Conservation (phyloP, 2,329 filamentous ascomycete species). For the Cercospora sp. region DNA sequence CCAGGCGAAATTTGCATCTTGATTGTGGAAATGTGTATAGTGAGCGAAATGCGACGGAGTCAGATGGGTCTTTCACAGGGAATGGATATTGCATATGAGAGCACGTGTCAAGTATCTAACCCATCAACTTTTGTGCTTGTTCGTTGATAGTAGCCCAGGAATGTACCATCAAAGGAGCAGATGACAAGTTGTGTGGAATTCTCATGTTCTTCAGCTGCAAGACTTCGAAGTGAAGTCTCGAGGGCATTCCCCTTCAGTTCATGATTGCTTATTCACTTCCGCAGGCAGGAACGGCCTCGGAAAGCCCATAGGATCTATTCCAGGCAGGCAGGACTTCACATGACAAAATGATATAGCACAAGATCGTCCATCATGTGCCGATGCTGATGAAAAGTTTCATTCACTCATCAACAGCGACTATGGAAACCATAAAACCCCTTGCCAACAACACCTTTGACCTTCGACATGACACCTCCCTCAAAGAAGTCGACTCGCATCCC, state of each 20-base stretch:
- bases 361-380: neutral
- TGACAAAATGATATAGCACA: neutral
- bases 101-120: constrained; percentile 2
- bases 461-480: neutral
- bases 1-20: constrained; percentile 17
- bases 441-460: neutral
- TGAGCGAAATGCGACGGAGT: constrained; percentile 22
- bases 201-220: neutral
- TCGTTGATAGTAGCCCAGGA: constrained; percentile 1
- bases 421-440: neutral
- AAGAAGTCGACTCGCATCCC: neutral
- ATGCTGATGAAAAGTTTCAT: neutral
- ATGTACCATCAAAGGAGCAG: constrained; percentile 7
- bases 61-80: constrained; percentile 10
- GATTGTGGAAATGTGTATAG: constrained; percentile 24
- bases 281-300: neutral
- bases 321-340: neutral
- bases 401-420: neutral
- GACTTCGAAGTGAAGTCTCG: neutral
- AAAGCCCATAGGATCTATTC: neutral
- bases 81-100: constrained; percentile 1
- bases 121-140: neutral
- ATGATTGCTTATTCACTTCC: neutral
- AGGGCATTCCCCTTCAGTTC: neutral
- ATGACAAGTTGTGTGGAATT: neutral